phyloP scores from a whole-genome alignment of 352 stramenopile species.

The Phytophthora niederhauseri region DNA sequence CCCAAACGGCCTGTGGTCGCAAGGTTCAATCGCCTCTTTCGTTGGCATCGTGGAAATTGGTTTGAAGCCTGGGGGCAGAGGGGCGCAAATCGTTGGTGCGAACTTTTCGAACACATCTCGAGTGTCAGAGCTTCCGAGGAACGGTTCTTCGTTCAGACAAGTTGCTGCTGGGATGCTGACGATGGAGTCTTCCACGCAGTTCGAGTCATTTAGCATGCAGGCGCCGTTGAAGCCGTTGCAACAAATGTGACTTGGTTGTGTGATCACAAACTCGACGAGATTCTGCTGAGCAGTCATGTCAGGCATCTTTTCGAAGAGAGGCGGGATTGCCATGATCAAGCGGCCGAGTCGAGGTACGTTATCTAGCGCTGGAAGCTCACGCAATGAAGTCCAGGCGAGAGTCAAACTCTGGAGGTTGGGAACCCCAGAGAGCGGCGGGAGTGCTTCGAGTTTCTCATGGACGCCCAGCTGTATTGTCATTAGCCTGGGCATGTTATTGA shows the following conservation, averaged over 20 bases:
- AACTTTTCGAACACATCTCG: neutral
- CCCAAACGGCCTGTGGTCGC: conserved; percentile 13
- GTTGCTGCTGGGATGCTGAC: neutral
- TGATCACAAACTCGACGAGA: conserved; percentile 1
- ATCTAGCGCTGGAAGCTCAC: conserved; percentile 1
- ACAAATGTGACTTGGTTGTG: conserved; percentile 7
- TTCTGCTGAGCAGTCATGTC: conserved; percentile 8
- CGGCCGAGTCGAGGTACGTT: neutral
- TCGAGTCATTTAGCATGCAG: conserved; percentile 5
- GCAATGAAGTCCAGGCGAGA: neutral
- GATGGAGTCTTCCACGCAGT: neutral
- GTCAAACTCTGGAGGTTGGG: conserved; percentile 14
- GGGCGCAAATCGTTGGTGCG: neutral
- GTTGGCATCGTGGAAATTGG: conserved; percentile 8
- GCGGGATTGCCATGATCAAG: conserved; percentile 2
- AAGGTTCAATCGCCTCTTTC: conserved; percentile 8
- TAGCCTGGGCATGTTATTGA: conserved; percentile 14
- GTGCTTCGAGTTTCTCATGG: neutral
- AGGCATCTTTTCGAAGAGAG: conserved; percentile 1
- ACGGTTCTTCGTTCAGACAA: neutral
- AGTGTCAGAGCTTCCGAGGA: neutral
- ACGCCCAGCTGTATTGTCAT: conserved; percentile 4
- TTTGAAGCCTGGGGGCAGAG: neutral
- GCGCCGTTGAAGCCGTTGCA: conserved; percentile 13
- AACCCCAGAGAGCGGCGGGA: neutral